Evolutionary conservation across 2,329 filamentous ascomycete species (phyloP).

Genomic region (Colletotrichum lini): DNA sequence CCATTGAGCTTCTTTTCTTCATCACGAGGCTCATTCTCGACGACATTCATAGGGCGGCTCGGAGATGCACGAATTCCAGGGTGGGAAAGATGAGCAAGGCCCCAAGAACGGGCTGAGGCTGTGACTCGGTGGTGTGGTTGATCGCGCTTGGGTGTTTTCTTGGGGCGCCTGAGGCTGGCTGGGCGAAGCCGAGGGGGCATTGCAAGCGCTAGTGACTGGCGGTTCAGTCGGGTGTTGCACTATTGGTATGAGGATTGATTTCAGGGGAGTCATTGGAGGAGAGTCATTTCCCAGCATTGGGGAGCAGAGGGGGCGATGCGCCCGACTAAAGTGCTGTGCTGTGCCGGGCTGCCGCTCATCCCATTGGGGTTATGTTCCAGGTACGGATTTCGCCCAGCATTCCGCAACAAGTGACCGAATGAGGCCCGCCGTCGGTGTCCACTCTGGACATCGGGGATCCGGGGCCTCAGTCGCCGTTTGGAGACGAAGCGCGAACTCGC

Average conservation of each 20-base stretch:
- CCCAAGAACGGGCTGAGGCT: constrained; percentile 6
- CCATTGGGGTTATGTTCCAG: background rate
- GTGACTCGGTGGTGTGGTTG: constrained; percentile 1
- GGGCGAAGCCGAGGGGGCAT: constrained; percentile 1
- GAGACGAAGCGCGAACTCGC: background rate
- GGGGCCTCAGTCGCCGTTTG: background rate
- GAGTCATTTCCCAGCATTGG: background rate
- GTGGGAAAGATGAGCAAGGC: background rate
- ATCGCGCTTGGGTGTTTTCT: constrained; percentile 4
- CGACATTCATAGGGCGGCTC: background rate
- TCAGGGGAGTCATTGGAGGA: background rate
- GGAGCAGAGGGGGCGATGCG: background rate
- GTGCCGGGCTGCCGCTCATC: constrained; percentile 2
- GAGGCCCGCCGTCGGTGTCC: constrained; percentile 2
- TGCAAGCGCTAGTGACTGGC: background rate
- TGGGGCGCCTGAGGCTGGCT: background rate
- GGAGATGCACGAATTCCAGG: too few species aligned
- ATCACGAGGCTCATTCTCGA: background rate
- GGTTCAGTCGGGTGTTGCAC: background rate
- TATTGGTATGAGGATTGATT: background rate
- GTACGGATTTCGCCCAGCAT: background rate
- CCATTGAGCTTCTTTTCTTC: background rate
- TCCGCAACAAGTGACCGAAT: constrained; percentile 19
- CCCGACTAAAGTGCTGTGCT: constrained; percentile 24
- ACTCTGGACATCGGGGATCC: background rate